phyloP scores from a whole-genome alignment of 495 filamentous ascomycete species.

The Penicillium herquei region DNA sequence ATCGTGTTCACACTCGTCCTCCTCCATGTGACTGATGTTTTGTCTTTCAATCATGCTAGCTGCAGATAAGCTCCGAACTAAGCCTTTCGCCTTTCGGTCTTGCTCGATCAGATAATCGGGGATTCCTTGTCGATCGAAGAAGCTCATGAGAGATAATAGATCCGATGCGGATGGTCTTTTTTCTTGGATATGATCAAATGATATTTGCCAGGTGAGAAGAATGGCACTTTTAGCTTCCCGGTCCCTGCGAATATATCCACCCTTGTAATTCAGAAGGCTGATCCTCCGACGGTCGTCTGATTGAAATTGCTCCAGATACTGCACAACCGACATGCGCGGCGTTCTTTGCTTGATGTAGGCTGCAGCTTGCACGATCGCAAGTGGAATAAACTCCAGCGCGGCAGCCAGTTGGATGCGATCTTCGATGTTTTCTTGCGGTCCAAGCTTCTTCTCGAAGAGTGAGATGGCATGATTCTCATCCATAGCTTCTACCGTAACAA shows the following conservation, averaged over 20 bases:
- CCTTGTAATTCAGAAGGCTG: neutral
- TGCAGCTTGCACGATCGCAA: neutral
- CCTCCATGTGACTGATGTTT: too few relatives aligned
- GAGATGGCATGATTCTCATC: constrained; percentile 23
- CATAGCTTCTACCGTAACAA: constrained; percentile 40
- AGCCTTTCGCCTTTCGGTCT: constrained; percentile 3
- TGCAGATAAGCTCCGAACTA: too few relatives aligned
- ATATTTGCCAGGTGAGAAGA: neutral
- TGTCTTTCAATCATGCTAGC: too few relatives aligned
- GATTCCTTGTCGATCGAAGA: constrained; percentile 12
- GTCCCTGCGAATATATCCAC: neutral
- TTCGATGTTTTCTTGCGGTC: neutral
- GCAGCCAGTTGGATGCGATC: neutral
- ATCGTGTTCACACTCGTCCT: too few relatives aligned
- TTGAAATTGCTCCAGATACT: neutral
- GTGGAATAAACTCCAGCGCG: neutral
- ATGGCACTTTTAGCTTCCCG: neutral
- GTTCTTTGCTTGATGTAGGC: constrained; percentile 2
- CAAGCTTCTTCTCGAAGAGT: constrained; percentile 42
- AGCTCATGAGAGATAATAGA: constrained; percentile 7
- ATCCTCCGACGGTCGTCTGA: neutral
- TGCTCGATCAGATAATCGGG: constrained; percentile 1
- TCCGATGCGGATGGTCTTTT: neutral
- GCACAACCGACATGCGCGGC: neutral
- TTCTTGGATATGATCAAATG: neutral